These are phyloP conservation scores for Plantago elongata DNA, from an alignment of 257 asterid genomes.

Conservation along the genomic window DNA sequence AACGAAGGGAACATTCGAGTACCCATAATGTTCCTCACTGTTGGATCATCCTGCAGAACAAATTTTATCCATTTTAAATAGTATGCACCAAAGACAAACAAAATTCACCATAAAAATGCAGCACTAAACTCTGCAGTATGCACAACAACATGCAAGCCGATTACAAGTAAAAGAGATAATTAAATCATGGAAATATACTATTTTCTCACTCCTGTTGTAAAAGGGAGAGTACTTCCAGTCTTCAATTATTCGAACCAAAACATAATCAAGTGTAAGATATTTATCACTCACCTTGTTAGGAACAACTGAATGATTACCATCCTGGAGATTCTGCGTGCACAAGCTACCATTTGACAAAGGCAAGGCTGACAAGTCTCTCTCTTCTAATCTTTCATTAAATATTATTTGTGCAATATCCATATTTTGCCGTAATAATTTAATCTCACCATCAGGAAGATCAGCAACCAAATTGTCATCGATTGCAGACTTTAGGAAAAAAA, in stretches of 20 bases:
- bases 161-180: neutral
- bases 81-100: too few species aligned
- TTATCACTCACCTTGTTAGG: conserved; percentile 38
- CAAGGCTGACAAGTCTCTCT: conserved; percentile 20
- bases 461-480: conserved; percentile 31
- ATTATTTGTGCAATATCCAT: conserved; percentile 39
- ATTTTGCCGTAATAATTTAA: conserved; percentile 34
- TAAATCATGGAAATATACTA: too few species aligned
- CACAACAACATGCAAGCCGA: too few species aligned
- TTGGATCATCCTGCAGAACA: conserved; percentile 36
- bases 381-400: conserved; percentile 28
- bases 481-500: conserved; percentile 32
- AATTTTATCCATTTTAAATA: neutral
- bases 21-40: conserved; percentile 21
- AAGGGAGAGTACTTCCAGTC: too few species aligned
- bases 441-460: conserved; percentile 39
- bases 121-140: too few species aligned
- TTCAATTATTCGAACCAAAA: too few species aligned
- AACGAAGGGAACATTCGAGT: conserved; percentile 17
- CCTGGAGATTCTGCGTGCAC: conserved; percentile 23
- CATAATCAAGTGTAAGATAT: neutral
- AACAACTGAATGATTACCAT: conserved; percentile 16
- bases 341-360: conserved; percentile 17
- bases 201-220: too few species aligned
- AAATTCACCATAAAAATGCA: too few species aligned